Evolutionary conservation across 2,329 filamentous ascomycete species (phyloP).

Genomic region (Monilinia polystroma): DNA sequence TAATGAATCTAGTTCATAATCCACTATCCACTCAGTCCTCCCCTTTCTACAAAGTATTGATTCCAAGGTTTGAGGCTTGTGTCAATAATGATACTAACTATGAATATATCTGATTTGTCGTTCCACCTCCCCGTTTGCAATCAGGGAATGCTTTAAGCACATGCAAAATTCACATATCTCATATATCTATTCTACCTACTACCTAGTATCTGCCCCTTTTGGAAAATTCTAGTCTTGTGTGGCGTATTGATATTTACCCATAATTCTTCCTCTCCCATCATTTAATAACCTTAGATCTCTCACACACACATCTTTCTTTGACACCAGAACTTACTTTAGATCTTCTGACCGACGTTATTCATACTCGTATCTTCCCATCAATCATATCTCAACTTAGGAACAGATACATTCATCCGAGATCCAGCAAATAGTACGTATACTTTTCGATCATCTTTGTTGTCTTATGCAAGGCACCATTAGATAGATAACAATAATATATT

Average conservation of each 20-base stretch:
- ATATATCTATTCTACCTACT: background rate
- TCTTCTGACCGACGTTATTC: conserved; percentile 8
- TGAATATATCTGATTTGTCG: background rate
- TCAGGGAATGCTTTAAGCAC: conserved; percentile 13
- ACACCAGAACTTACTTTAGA: conserved; percentile 7
- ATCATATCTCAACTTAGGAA: background rate
- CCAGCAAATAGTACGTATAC: conserved; percentile 15
- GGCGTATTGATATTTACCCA: background rate
- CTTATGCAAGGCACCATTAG: conserved; percentile 27
- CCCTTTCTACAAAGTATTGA: background rate
- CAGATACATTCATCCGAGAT: background rate
- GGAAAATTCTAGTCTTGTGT: background rate
- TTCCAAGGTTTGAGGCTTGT: background rate
- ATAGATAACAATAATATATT: background rate
- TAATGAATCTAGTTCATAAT: background rate
- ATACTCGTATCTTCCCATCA: background rate
- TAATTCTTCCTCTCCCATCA: conserved; percentile 14
- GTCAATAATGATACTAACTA: background rate
- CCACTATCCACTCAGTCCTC: background rate
- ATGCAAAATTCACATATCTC: conserved; percentile 20
- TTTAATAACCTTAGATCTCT: conserved; percentile 10
- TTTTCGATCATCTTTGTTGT: background rate
- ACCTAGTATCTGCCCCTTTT: background rate
- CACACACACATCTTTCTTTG: background rate
- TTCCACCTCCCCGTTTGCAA: conserved; percentile 8